Evolutionary conservation across 495 filamentous ascomycete genomes (phyloP).

Genomic region (Hypoxylon cercidicola): DNA sequence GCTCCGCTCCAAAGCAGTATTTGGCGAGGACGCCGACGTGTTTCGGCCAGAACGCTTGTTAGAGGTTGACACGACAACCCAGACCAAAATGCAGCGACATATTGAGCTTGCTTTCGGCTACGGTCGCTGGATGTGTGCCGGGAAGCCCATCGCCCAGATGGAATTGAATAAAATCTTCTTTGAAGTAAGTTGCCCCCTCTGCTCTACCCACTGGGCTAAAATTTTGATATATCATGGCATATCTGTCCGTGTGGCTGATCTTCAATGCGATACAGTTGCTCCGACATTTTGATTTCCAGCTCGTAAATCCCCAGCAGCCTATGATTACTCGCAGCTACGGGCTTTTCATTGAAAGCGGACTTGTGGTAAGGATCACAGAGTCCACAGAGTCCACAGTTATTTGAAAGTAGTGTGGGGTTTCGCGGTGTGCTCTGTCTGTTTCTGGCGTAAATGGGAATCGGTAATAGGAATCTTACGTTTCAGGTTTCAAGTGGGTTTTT

Average conservation of each 20-base stretch:
- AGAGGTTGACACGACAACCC: conserved; percentile 52
- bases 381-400: conserved; percentile 16
- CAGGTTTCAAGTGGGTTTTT: no score
- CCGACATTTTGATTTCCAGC: conserved; percentile 38
- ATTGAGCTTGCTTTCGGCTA: conserved; percentile 62
- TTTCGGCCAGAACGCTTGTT: conserved; percentile 57
- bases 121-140: conserved; percentile 63
- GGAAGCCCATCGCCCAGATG: conserved; percentile 64
- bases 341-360: conserved; percentile 3
- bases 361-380: conserved; percentile 12
- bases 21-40: conserved; percentile 57
- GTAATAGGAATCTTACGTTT: no score
- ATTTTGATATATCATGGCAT: background rate
- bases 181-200: conserved; percentile 49
- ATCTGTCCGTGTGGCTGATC: background rate
- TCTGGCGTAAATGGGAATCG: no score
- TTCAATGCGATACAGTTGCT: conserved; percentile 50
- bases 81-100: conserved; percentile 60
- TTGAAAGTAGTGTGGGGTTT: background rate
- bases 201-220: background rate
- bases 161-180: conserved; percentile 65
- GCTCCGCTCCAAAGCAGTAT: conserved; percentile 59
- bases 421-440: no score
- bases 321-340: conserved; percentile 9
- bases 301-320: conserved; percentile 56